A percentile compares a stretch with the other conserved stretches of the same genome.
Conservation (phyloP, 1,284 basidiomycete species). For the Paramarasmius palmivorus region DNA sequence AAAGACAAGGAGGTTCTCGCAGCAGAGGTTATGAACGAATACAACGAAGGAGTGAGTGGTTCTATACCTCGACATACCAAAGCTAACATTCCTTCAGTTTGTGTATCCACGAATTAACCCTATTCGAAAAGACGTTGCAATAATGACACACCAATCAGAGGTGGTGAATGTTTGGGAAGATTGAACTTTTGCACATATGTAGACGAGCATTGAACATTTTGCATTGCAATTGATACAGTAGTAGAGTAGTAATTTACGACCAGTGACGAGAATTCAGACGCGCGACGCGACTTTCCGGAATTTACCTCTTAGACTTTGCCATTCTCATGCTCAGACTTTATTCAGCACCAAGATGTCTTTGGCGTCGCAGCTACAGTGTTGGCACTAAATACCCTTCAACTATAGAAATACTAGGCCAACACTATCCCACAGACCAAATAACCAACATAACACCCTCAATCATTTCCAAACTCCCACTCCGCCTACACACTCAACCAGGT, state of each 20-base stretch:
- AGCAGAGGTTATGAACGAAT: constrained; percentile 84
- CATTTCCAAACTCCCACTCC: constrained; percentile 69
- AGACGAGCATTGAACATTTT: constrained; percentile 13
- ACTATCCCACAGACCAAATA: constrained; percentile 72
- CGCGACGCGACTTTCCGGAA: neutral
- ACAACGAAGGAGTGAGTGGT: constrained; percentile 69
- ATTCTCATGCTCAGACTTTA: too few species aligned
- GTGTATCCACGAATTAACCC: constrained; percentile 80
- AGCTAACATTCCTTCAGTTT: constrained; percentile 49
- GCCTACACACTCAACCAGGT: constrained; percentile 72
- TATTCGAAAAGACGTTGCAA: constrained; percentile 71
- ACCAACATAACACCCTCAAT: constrained; percentile 91
- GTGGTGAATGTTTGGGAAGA: constrained; percentile 61
- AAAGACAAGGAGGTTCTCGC: constrained; percentile 79
- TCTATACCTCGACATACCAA: constrained; percentile 6
- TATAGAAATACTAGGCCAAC: constrained; percentile 53
- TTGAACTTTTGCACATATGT: neutral
- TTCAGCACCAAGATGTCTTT: neutral
- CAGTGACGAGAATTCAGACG: neutral
- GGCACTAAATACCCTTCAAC: constrained; percentile 16
- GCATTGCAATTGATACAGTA: too few species aligned
- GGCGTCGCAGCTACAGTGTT: constrained; percentile 6
- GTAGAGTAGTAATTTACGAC: too few species aligned
- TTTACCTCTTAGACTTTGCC: neutral
- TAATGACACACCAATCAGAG: constrained; percentile 86